Conservation (phyloP, 2,329 filamentous ascomycete species). For the Aspergillus puulaauensis region DNA sequence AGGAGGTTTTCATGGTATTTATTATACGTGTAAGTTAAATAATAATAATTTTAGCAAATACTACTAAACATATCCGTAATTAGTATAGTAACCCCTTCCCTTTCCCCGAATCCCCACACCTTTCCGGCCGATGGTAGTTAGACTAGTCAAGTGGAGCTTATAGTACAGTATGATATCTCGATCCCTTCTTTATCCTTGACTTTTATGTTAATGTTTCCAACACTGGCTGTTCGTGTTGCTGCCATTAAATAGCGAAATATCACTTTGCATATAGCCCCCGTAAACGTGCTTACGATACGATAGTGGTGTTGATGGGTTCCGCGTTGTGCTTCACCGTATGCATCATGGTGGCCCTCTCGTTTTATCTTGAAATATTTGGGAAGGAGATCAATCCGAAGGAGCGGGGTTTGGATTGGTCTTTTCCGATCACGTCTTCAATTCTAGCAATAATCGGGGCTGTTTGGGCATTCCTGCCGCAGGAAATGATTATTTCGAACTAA, state of each 20-base stretch:
- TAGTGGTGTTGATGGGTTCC: constrained; percentile 88
- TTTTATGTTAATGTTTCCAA: constrained; percentile 9
- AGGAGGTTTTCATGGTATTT: no score
- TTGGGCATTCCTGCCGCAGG: constrained; percentile 83
- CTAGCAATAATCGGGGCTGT: constrained; percentile 77
- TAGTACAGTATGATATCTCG: neutral
- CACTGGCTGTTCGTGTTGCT: neutral
- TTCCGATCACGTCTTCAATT: constrained; percentile 68
- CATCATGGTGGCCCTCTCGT: constrained; percentile 82
- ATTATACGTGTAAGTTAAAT: no score
- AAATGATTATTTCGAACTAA: constrained; percentile 58
- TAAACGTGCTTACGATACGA: constrained; percentile 57
- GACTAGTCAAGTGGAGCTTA: constrained; percentile 3
- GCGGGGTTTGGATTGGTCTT: constrained; percentile 63
- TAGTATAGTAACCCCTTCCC: neutral
- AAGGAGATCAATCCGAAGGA: constrained; percentile 66
- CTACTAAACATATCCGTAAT: no score
- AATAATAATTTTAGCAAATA: no score
- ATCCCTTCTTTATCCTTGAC: constrained; percentile 2
- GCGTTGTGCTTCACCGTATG: constrained; percentile 93
- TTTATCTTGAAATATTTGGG: constrained; percentile 87
- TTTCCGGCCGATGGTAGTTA: constrained; percentile 2
- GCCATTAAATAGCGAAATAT: constrained; percentile 1
- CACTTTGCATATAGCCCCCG: neutral
- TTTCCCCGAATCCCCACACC: constrained; percentile 9